Evolutionary conservation across 768 basidiomycete species (phyloP).

Genomic region (Porpolomopsis calyptriformis): DNA sequence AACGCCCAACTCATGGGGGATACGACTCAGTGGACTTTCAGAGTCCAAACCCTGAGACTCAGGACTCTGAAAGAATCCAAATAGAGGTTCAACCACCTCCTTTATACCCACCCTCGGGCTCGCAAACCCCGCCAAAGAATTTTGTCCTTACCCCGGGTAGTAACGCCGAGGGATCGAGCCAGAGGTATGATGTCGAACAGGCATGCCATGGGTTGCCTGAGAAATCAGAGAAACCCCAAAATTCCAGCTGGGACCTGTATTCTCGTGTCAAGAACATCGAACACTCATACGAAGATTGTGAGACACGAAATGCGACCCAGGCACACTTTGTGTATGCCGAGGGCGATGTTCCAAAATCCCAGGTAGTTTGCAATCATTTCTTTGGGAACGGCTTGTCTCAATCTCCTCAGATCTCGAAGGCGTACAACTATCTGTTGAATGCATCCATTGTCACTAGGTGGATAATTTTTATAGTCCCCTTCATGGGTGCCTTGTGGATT

Average conservation of each 20-base stretch:
- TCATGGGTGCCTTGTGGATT: constrained; percentile 59
- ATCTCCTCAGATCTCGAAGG: too few relatives aligned
- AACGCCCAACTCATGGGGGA: too few relatives aligned
- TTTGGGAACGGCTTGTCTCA: too few relatives aligned
- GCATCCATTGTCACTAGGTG: constrained; percentile 72
- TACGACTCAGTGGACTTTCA: not conserved
- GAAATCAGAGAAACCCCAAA: constrained; percentile 23
- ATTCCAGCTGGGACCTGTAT: constrained; percentile 44
- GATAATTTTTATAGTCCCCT: constrained; percentile 68
- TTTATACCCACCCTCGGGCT: not conserved
- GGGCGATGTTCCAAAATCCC: constrained; percentile 49
- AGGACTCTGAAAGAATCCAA: not conserved
- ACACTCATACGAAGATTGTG: constrained; percentile 48
- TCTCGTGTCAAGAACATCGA: constrained; percentile 42
- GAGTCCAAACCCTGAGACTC: not conserved
- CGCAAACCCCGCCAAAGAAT: not conserved
- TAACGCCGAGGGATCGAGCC: too few relatives aligned
- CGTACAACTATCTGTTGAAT: constrained; percentile 66
- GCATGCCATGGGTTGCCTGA: not conserved
- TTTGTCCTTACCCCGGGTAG: not conserved
- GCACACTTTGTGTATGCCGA: constrained; percentile 46
- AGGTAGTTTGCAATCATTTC: constrained; percentile 25
- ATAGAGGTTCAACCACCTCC: not conserved
- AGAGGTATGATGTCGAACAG: not conserved
- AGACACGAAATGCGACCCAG: constrained; percentile 40